phyloP scores from a whole-genome alignment of 1,284 basidiomycete species.

The Naganishia cerealis region DNA sequence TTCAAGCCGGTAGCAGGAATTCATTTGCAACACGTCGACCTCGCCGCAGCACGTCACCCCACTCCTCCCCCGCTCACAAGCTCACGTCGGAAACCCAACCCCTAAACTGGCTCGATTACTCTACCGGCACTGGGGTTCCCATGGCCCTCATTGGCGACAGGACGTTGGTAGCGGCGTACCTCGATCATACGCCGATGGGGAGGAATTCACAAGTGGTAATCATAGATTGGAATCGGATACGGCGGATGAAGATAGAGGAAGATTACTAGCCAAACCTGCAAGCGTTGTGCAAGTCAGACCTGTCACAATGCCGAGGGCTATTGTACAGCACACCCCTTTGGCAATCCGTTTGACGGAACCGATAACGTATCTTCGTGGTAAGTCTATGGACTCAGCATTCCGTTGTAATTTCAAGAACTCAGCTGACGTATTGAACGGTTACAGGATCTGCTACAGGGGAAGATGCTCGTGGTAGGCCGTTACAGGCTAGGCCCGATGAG shows the following conservation, averaged over 20 bases:
- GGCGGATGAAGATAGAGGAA: slow-evolving; percentile 15
- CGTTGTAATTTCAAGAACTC: background rate
- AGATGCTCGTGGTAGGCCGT: slow-evolving; percentile 56
- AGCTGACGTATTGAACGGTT: background rate
- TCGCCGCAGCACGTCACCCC: too few relatives aligned
- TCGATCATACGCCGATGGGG: slow-evolving; percentile 14
- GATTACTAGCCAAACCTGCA: slow-evolving; percentile 12
- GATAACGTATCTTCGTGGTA: slow-evolving; percentile 71
- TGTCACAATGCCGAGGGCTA: slow-evolving; percentile 23
- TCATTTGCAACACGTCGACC: too few relatives aligned
- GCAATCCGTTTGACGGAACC: slow-evolving; percentile 75
- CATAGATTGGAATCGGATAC: background rate
- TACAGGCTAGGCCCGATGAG: slow-evolving; percentile 57
- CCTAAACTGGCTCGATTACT: slow-evolving; percentile 27
- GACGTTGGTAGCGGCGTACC: slow-evolving; percentile 22
- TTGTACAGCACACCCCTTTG: slow-evolving; percentile 49
- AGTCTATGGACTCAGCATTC: slow-evolving; percentile 27
- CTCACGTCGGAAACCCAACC: background rate
- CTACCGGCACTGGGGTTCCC: slow-evolving; percentile 25
- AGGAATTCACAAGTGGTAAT: slow-evolving; percentile 1
- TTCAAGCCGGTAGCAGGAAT: too few relatives aligned
- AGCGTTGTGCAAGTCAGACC: slow-evolving; percentile 19
- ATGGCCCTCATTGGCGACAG: slow-evolving; percentile 28
- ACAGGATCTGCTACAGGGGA: slow-evolving; percentile 49
- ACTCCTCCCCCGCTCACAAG: background rate